Evolutionary conservation across 805 yeast species (phyloP), one percentile per base, ranked within the genome.

Genomic region (Wickerhamiella alocasiicola): DNA sequence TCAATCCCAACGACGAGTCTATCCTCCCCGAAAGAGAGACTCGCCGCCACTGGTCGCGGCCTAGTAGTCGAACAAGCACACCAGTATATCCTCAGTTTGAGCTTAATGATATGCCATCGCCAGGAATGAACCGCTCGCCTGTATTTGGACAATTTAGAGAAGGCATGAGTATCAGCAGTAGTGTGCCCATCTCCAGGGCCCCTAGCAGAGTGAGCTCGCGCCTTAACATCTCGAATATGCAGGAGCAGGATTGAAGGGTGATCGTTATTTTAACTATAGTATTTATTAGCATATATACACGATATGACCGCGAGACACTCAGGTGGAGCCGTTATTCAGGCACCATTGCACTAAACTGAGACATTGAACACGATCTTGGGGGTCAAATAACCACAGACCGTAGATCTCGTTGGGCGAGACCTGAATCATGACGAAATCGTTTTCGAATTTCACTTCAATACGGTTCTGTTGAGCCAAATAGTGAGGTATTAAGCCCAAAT

Each of bases 301-400:
- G 9, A 23, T 23, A 7, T 11, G 9, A 6, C 11, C 11, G 26
- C 26, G 9, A 6, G 9, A 7, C 11, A 9, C 6, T 32, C 24
- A 32, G n/a, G 26, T 25, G 13, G 36, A 32, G 7, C 36, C 36
- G 20, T 32, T 44, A 13, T 42, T 27, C 13, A 60, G 41, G 44
- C 65, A 60, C 61, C 61, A 57, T 20, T 52, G 44, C 7, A 59
- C 37, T 26, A 56, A 46, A 26, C 40, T 42, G 19, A 46, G 41
- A 6, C 57, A 55, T 17, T 47, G 44, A 13, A 44, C 46, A 11
- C 66, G 40, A 35, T 61, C 66, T 9, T 33, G 25, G 39, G 59
- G 61, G 28, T 55, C 49, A 41, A 57, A 62, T 9, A 61, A 46
- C 65, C 65, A 61, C 25, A 61, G 47, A 2, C 66, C 66, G 36